Percentiles rank a stretch among this genome's conserved stretches.
These are phyloP conservation scores for Boletellus sp. DNA, from an alignment of 768 basidiomycete species.

Conservation along the genomic window DNA sequence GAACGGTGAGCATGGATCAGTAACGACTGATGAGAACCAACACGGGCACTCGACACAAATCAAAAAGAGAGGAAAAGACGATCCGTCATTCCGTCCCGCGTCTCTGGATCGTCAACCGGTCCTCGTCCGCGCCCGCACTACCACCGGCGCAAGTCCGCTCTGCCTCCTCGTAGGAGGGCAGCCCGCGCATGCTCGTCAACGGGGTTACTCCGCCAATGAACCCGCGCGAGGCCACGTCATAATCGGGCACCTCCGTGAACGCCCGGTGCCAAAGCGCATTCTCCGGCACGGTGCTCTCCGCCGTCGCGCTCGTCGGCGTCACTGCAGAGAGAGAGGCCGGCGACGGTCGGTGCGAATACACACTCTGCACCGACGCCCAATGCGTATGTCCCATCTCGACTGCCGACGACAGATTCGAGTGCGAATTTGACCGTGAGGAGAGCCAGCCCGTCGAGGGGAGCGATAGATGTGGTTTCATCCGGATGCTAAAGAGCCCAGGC, in stretches of 20 bases:
- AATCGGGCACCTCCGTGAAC: slow-evolving; percentile 81
- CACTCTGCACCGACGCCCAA: slow-evolving; percentile 1
- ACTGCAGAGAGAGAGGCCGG: not conserved
- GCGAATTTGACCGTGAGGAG: slow-evolving; percentile 35
- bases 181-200: slow-evolving; percentile 63
- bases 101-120: slow-evolving; percentile 8
- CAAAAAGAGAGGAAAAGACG: too few species aligned
- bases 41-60: too few species aligned
- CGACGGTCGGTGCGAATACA: not conserved
- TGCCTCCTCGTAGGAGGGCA: slow-evolving; percentile 87
- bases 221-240: slow-evolving; percentile 77
- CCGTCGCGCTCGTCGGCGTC: not conserved
- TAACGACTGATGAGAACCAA: too few species aligned
- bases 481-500: slow-evolving; percentile 50
- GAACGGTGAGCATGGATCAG: too few species aligned
- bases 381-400: not conserved
- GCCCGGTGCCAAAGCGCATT: slow-evolving; percentile 52
- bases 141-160: slow-evolving; percentile 7
- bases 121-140: not conserved
- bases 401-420: slow-evolving; percentile 26
- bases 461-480: slow-evolving; percentile 59
- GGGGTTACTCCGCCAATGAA: slow-evolving; percentile 93
- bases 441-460: slow-evolving; percentile 44
- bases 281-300: slow-evolving; percentile 9
- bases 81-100: not conserved